Base-by-base conservation (phyloP, 805 yeast species). In the Kluyveromyces nonfermentans region DNA sequence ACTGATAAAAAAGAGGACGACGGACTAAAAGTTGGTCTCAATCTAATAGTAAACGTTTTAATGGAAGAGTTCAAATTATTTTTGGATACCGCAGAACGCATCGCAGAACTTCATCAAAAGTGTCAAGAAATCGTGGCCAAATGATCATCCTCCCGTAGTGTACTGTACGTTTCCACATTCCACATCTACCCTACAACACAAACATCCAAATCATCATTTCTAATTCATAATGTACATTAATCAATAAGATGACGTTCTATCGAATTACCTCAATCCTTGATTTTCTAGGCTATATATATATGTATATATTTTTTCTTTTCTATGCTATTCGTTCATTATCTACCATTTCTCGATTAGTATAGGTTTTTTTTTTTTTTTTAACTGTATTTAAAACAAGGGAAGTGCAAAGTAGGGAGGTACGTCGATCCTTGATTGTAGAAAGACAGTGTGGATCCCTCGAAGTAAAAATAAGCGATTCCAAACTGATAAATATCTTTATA, bases 51-150 rank as follows among this genome's bases (percentile, higher is more conserved):
- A 14, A 72, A 73, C 40, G 79, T 85, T 0, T 71, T 84, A 20
- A 75, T 76, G 44, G 80, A 78, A 52, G 90, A 83, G 60, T 83
- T 80, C 57, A 69, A 69, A 36, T 64, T 83, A 42, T 84, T 82
- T 61, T 80, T 82, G 78, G 89, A 82, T 59, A 69, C 81, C 36
- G 82, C 89, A 40, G 85, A 82, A 58, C 73, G 77, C 34, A 72
- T 82, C 57, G 89, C 90, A 2, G 85, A 79, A 51, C 60, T 82
- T 34, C 90, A 83, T 61, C 78, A 75, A 50, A 67, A 66, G 41
- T 72, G 73, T 4, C 72, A 66, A 49, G 55, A 52, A 39, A 46
- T 53, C 9, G 44, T 49, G n/a, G 20, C 20, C 20, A 33, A 33
- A 33, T 33, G n/a, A 7, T 10, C 20, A 30, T 30, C 14, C 14